Evolutionary conservation across 805 yeast species (phyloP), one percentile per base, ranked within the genome.

Genomic region (Yarrowia sp.): DNA sequence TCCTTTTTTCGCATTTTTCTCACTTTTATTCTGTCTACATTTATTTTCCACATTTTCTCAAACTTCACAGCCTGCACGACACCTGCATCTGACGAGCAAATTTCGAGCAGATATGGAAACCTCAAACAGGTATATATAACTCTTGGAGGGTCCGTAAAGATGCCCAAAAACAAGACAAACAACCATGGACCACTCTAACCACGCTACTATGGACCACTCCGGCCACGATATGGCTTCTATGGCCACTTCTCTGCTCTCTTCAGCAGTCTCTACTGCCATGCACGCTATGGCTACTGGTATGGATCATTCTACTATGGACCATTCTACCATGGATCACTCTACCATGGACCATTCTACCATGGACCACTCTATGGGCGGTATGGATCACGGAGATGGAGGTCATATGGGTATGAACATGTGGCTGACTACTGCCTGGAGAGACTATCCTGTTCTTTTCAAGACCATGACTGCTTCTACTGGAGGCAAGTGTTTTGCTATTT

Each of bases 311-410:
- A 19, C 48, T 17, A 54, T 54, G 62, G 62, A 56, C 16, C 62
- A 56, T 9, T 58, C 62, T 14, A 16, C 41, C 22, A 56, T 56
- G 62, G 62, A 56, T 26, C 70, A 70, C 67, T 40, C 72, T 26
- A 44, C 65, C 58, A 61, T 70, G 72, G 51, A 70, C 66, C 70
- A 69, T 66, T 26, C 72, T 30, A 9, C 17, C 26, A 56, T 56
- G 62, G 62, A 38, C 10, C 61, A 54, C 22, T 12, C 7, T 24
- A 56, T 54, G 62, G 62, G 36, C 0, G 62, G 62, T 3, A 58
- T 52, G 61, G 46, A 52, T 35, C 61, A 52, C 32, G 43, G 44
- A 24, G 61, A 52, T 22, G 43, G 44, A 24, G 61, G 61, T 24
- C 61, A 52, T 26, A 38, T 35, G 44, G 62, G 62, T 2, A 58